phyloP scores from a whole-genome alignment of 1,139 yeast genomes.

The Magnusiomyces clavatus region DNA sequence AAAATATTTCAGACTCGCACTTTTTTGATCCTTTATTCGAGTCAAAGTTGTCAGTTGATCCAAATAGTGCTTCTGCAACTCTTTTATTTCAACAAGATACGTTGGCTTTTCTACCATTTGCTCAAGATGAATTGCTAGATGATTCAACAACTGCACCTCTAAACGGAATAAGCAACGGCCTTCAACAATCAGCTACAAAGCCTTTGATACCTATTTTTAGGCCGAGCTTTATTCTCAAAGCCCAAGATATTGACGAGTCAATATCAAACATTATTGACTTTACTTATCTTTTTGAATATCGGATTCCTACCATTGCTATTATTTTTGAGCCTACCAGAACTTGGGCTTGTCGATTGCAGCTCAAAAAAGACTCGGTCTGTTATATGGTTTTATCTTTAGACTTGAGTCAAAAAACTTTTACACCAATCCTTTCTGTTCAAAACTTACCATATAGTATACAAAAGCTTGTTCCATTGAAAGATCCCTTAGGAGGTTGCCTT shows the following conservation, averaged over 20 bases:
- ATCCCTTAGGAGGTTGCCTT: slow-evolving; percentile 65
- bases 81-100: slow-evolving; percentile 57
- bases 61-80: slow-evolving; percentile 53
- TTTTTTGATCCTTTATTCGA: slow-evolving; percentile 39
- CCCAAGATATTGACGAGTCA: slow-evolving; percentile 48
- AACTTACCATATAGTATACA: slow-evolving; percentile 72
- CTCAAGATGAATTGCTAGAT: slow-evolving; percentile 34
- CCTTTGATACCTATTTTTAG: slow-evolving; percentile 19
- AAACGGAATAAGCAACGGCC: slow-evolving; percentile 6
- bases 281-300: slow-evolving; percentile 60
- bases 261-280: slow-evolving; percentile 60
- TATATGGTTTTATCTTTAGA: slow-evolving; percentile 60
- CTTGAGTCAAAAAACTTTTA: slow-evolving; percentile 51
- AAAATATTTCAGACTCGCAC: slow-evolving; percentile 47
- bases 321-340: slow-evolving; percentile 55
- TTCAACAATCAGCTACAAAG: slow-evolving; percentile 10
- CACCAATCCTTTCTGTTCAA: slow-evolving; percentile 56
- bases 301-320: slow-evolving; percentile 75
- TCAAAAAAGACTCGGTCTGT: slow-evolving; percentile 53
- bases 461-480: slow-evolving; percentile 52
- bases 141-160: slow-evolving; percentile 13
- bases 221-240: slow-evolving; percentile 45
- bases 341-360: slow-evolving; percentile 68
- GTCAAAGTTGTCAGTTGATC: slow-evolving; percentile 57
- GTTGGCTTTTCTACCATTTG: slow-evolving; percentile 68